Evolutionary conservation across 208 protist genomes (phyloP).

Genomic region (Trypanosoma brucei): DNA sequence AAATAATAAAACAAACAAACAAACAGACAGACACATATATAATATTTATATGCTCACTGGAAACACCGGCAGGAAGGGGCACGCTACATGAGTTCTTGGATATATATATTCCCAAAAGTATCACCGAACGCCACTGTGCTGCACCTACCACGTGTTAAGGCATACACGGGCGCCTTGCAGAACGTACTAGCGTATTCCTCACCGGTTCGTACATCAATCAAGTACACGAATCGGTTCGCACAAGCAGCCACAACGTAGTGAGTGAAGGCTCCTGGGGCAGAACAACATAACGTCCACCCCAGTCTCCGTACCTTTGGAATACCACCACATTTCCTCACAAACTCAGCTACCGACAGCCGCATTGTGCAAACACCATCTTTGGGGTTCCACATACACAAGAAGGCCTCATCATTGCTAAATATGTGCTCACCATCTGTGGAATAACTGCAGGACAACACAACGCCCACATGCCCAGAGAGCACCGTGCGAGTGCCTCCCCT

Average conservation of each 20-base stretch:
- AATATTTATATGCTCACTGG: no score
- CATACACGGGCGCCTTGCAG: constrained; percentile 88
- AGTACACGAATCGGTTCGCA: constrained; percentile 83
- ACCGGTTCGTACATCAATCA: constrained; percentile 68
- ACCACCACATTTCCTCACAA: constrained; percentile 15
- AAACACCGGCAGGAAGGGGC: background rate
- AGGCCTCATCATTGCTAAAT: constrained; percentile 82
- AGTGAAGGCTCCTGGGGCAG: constrained; percentile 70
- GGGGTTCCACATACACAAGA: constrained; percentile 74
- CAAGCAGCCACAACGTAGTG: constrained; percentile 69
- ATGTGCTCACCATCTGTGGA: constrained; percentile 71
- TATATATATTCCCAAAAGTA: constrained; percentile 87
- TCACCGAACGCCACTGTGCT: constrained; percentile 68
- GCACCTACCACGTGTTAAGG: constrained; percentile 53
- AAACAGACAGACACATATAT: no score
- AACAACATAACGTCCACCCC: constrained; percentile 75
- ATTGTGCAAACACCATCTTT: constrained; percentile 52
- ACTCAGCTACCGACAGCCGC: constrained; percentile 43
- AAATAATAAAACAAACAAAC: no score
- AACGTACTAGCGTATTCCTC: constrained; percentile 57
- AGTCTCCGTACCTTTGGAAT: constrained; percentile 4
- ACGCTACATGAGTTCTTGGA: constrained; percentile 16
- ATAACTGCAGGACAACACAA: constrained; percentile 83
- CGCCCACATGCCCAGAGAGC: constrained; percentile 69
- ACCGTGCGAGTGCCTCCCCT: constrained; percentile 57